phyloP scores from a whole-genome alignment of 768 basidiomycete species.

The Strobilomyces echinocephalus region DNA sequence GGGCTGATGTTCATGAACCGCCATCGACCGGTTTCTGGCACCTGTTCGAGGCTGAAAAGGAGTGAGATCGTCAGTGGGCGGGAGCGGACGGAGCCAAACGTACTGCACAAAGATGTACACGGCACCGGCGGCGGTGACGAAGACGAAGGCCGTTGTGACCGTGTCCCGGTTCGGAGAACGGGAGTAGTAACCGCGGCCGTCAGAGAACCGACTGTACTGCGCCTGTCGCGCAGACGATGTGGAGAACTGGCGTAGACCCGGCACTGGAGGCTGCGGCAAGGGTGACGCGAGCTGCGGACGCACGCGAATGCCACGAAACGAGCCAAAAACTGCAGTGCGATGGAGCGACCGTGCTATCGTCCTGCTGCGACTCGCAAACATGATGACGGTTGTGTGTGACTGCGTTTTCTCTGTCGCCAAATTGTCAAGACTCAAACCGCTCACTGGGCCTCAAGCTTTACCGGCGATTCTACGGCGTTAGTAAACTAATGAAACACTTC shows the following conservation, averaged over 20 bases:
- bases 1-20: constrained; percentile 79
- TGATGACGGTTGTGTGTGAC: no score
- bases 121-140: background rate
- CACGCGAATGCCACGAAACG: background rate
- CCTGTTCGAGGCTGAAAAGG: constrained; percentile 64
- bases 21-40: constrained; percentile 83
- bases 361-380: no score
- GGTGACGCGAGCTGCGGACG: background rate
- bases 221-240: constrained; percentile 14
- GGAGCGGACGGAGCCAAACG: no score
- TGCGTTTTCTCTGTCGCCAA: no score
- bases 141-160: background rate
- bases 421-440: no score
- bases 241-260: constrained; percentile 17
- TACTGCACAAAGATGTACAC: no score
- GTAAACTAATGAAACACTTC: background rate
- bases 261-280: background rate
- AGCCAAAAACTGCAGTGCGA: background rate
- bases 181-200: constrained; percentile 2
- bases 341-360: background rate
- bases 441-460: no score
- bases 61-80: no score
- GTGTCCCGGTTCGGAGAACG: constrained; percentile 8
- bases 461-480: background rate
- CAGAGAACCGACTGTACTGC: constrained; percentile 29